Conservation (phyloP, 495 filamentous ascomycete genomes). For the Ascodesmis nigricans region DNA sequence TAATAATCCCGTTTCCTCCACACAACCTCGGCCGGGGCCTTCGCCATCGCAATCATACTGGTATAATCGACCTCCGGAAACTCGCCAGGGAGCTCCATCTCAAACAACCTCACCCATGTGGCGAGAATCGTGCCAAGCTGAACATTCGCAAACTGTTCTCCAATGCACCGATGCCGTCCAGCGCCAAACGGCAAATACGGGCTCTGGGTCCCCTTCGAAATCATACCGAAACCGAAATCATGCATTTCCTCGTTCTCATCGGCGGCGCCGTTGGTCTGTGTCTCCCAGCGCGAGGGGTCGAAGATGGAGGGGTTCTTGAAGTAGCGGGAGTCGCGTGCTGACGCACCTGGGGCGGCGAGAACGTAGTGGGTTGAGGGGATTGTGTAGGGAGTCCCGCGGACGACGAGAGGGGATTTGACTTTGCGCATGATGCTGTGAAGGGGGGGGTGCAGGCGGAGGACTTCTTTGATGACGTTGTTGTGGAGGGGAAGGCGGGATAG, state of each 20-base stretch:
- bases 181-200: constrained; percentile 93
- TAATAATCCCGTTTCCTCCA: constrained; percentile 20
- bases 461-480: constrained; percentile 54
- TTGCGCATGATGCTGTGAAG: constrained; percentile 73
- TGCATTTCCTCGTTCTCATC: constrained; percentile 33
- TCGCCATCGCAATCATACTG: constrained; percentile 24
- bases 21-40: background rate
- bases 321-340: constrained; percentile 41
- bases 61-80: constrained; percentile 73
- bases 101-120: constrained; percentile 54
- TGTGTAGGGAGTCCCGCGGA: constrained; percentile 56
- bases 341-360: constrained; percentile 63
- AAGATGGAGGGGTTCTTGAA: constrained; percentile 64
- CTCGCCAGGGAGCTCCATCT: constrained; percentile 46
- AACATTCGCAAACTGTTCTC: constrained; percentile 89
- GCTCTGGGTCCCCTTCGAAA: constrained; percentile 64
- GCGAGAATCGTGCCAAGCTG: constrained; percentile 71
- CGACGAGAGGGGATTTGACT: constrained; percentile 55
- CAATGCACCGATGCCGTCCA: constrained; percentile 83
- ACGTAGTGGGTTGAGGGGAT: constrained; percentile 56
- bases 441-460: constrained; percentile 54
- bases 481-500: constrained; percentile 48
- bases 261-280: constrained; percentile 26
- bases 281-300: constrained; percentile 81
- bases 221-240: constrained; percentile 85